Conservation (phyloP, 306 rosid genomes). For the Cicer cuneatum region DNA sequence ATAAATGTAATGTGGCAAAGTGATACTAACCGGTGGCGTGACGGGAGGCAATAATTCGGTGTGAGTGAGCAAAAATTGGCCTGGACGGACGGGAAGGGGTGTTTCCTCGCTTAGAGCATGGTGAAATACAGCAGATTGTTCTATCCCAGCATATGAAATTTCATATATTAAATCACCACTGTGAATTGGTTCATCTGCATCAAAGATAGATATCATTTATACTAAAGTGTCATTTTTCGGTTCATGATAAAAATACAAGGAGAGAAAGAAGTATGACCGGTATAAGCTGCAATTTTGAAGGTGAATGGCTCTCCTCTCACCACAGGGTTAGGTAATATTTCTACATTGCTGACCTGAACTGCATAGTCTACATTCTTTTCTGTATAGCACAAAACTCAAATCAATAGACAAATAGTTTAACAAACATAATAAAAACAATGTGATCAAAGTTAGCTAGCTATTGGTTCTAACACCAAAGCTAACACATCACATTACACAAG, state of each 20-base stretch:
- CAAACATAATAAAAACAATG: background rate
- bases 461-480: background rate
- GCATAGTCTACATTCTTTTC: conserved; percentile 52
- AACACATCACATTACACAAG: background rate
- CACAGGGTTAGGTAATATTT: conserved; percentile 72
- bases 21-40: conserved; percentile 75
- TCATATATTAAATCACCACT: conserved; percentile 73
- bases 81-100: conserved; percentile 63
- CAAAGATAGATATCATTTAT: conserved; percentile 36
- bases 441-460: background rate
- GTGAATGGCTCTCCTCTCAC: conserved; percentile 72
- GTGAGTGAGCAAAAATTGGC: conserved; percentile 70
- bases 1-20: background rate
- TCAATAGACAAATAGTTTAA: background rate
- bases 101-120: conserved; percentile 66
- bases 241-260: background rate
- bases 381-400: conserved; percentile 28
- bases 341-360: conserved; percentile 68
- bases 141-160: conserved; percentile 63
- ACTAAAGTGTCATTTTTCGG: background rate
- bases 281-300: conserved; percentile 75
- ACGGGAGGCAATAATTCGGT: conserved; percentile 68
- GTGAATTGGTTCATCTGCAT: conserved; percentile 57
- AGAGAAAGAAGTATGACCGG: conserved; percentile 47
- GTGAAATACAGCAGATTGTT: conserved; percentile 38